Evolutionary conservation across 1,284 basidiomycete genomes (phyloP).

Genomic region (Trichosporon ovoides): DNA sequence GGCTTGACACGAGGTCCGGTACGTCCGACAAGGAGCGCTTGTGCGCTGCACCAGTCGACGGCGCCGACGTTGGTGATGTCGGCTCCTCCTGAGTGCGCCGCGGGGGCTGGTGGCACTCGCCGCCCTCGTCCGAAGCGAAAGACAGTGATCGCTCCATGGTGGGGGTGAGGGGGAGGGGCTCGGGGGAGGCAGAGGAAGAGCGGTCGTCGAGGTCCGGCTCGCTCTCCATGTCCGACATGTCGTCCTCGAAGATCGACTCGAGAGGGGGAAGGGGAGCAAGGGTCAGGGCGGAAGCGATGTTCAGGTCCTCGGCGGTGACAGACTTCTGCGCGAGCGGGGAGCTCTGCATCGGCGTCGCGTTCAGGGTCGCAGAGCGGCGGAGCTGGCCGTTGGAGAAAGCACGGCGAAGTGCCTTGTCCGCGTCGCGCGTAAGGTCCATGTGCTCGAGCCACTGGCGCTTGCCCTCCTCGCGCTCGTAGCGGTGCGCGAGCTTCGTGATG

Average conservation of each 20-base stretch:
- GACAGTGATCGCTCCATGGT: conserved; percentile 7
- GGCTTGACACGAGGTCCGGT: not conserved
- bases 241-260: not conserved
- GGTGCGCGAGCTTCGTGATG: conserved; percentile 34
- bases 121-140: conserved; percentile 5
- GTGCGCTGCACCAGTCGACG: not conserved
- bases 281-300: not conserved
- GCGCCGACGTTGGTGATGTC: not conserved
- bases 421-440: conserved; percentile 37
- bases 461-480: conserved; percentile 45
- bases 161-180: conserved; percentile 15
- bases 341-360: conserved; percentile 22
- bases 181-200: conserved; percentile 13
- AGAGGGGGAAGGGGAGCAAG: not conserved
- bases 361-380: conserved; percentile 3
- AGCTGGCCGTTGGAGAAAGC: conserved; percentile 38
- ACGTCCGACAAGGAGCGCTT: conserved; percentile 8
- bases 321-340: conserved; percentile 30
- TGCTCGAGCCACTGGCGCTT: conserved; percentile 44
- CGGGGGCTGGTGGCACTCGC: not conserved
- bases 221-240: conserved; percentile 4
- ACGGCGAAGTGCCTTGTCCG: conserved; percentile 37
- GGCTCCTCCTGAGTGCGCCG: no score
- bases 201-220: conserved; percentile 22
- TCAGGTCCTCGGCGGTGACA: conserved; percentile 27